Conservation (phyloP, 768 basidiomycete species). For the Sporobolomyces roseus region DNA sequence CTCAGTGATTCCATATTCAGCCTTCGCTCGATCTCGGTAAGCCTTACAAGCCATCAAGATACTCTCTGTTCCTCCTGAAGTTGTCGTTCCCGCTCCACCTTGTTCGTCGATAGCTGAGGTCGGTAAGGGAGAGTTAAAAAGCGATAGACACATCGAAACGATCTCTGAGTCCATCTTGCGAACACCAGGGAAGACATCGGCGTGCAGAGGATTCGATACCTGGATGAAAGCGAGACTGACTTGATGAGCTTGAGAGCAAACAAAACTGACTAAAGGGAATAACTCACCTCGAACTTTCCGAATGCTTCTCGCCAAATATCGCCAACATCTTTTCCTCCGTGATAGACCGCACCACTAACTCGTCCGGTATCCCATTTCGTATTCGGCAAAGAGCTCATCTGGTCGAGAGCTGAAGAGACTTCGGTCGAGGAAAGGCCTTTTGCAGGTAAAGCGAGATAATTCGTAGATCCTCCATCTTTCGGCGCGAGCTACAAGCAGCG, state of each 20-base stretch:
- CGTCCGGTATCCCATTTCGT: constrained; percentile 38
- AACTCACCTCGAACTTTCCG: constrained; percentile 64
- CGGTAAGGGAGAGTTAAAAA: constrained; percentile 61
- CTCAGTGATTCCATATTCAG: constrained; percentile 76
- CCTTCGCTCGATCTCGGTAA: constrained; percentile 84
- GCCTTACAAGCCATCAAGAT: constrained; percentile 95
- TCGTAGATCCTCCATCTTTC: neutral
- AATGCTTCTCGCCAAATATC: constrained; percentile 72
- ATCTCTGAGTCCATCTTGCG: constrained; percentile 94
- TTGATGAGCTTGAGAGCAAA: neutral
- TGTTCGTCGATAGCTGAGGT: constrained; percentile 12
- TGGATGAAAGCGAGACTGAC: too few species aligned
- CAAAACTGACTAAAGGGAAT: neutral
- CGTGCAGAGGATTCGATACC: constrained; percentile 69
- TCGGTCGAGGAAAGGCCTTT: constrained; percentile 15
- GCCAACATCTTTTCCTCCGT: constrained; percentile 34
- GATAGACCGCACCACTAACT: constrained; percentile 39
- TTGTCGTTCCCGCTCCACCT: constrained; percentile 82
- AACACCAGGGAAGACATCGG: constrained; percentile 62
- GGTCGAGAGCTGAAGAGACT: constrained; percentile 9
- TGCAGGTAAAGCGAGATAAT: constrained; percentile 19
- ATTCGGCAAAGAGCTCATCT: constrained; percentile 26
- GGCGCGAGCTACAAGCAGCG: constrained; percentile 20
- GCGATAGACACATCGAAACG: constrained; percentile 45
- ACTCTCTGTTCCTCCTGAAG: constrained; percentile 91